Conservation (phyloP, 2,329 filamentous ascomycete genomes). For the Talaromyces sp. region DNA sequence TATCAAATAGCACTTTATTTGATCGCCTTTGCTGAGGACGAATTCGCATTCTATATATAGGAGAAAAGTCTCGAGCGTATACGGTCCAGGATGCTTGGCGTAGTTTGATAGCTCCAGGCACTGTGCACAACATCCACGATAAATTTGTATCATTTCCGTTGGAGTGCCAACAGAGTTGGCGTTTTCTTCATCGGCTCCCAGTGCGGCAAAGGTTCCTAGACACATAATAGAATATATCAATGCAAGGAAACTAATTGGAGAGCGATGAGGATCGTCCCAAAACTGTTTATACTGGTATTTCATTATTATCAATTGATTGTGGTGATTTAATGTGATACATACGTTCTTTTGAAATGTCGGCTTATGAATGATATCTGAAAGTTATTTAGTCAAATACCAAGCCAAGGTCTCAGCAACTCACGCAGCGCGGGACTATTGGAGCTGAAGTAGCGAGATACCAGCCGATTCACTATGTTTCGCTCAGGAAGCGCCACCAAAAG, state of each 20-base stretch:
- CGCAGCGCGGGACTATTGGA: slow-evolving; percentile 2
- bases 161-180: not conserved
- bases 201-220: not conserved
- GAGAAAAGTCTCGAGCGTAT: slow-evolving; percentile 3
- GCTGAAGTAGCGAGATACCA: slow-evolving; percentile 4
- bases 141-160: not conserved
- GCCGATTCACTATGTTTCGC: slow-evolving; percentile 1
- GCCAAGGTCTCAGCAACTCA: not conserved
- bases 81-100: not conserved
- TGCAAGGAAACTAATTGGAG: not conserved
- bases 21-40: slow-evolving; percentile 1
- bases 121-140: slow-evolving; percentile 3
- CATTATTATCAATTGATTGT: not conserved
- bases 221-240: slow-evolving; percentile 4
- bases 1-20: slow-evolving; percentile 5
- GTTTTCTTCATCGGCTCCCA: not conserved
- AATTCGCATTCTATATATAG: slow-evolving; percentile 4
- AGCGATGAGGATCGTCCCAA: not conserved
- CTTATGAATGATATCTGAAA: slow-evolving; percentile 4
- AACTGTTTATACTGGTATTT: not conserved
- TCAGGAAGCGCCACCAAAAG: not conserved
- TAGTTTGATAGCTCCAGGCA: slow-evolving; percentile 4
- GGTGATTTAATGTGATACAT: not conserved
- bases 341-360: slow-evolving; percentile 4
- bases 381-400: not conserved